Conservation (phyloP, 805 yeast genomes). For the Candida ascalaphidarum region DNA sequence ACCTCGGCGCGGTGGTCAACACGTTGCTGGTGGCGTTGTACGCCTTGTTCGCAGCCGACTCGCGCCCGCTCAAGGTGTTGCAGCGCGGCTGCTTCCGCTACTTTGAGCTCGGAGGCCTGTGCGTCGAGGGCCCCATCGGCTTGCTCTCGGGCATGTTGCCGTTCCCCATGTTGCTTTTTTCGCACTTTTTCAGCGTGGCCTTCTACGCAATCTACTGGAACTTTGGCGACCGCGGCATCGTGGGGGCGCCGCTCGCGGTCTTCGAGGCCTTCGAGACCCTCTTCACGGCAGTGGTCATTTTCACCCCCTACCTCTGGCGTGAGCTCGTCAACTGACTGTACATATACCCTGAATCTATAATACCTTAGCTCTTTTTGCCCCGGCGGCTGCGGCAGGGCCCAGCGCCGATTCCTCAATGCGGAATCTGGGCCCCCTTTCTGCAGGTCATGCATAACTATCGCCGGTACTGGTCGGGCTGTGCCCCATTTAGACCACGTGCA, state of each 20-base stretch:
- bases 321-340: conserved; percentile 33
- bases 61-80: conserved; percentile 51
- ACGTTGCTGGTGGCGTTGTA: conserved; percentile 86
- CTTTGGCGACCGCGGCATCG: conserved; percentile 53
- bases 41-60: conserved; percentile 83
- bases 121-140: conserved; percentile 71
- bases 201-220: conserved; percentile 71
- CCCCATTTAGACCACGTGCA: too few species aligned
- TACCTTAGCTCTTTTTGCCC: too few species aligned
- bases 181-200: conserved; percentile 88
- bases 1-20: conserved; percentile 75
- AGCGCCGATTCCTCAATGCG: too few species aligned
- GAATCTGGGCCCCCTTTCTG: too few species aligned
- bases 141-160: conserved; percentile 78
- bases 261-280: conserved; percentile 61
- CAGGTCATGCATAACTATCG: too few species aligned
- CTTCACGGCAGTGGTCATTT: conserved; percentile 66
- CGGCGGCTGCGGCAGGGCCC: too few species aligned
- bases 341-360: too few species aligned
- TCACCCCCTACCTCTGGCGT: conserved; percentile 66
- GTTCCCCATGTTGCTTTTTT: conserved; percentile 62
- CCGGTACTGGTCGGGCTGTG: too few species aligned
- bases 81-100: conserved; percentile 88
- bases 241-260: conserved; percentile 63
- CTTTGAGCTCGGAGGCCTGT: conserved; percentile 76